phyloP scores from a whole-genome alignment of 2,329 filamentous ascomycete species.

The Akanthomyces lecanii region DNA sequence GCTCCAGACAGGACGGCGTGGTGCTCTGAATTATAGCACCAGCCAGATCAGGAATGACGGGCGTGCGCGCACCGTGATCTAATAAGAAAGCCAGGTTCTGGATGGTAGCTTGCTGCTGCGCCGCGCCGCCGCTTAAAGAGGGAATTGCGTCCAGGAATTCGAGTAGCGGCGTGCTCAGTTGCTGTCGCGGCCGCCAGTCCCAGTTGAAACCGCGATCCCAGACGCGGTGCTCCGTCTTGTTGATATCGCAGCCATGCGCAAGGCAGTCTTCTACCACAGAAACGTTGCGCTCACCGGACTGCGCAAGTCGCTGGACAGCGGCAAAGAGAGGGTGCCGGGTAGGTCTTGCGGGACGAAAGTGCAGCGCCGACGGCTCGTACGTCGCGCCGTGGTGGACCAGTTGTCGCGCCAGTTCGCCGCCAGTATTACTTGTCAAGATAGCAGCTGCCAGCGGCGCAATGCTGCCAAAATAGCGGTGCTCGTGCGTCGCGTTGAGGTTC shows the following conservation, averaged over 20 bases:
- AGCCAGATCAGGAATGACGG: neutral
- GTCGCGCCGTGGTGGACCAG: neutral
- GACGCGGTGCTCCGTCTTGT: neutral
- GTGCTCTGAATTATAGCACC: neutral
- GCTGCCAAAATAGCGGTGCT: neutral
- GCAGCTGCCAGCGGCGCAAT: constrained; percentile 3
- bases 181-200: constrained; percentile 8
- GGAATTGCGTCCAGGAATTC: constrained; percentile 4
- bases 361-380: neutral
- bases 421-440: neutral
- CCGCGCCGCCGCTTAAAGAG: neutral
- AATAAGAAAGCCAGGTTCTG: neutral
- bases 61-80: neutral
- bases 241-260: constrained; percentile 4
- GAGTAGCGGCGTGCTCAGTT: constrained; percentile 6
- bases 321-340: constrained; percentile 1
- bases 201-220: constrained; percentile 11
- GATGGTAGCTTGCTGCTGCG: neutral
- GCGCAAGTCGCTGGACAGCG: constrained; percentile 1
- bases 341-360: neutral
- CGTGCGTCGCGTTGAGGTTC: neutral
- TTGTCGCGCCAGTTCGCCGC: neutral
- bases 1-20: constrained; percentile 8
- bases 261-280: neutral
- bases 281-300: neutral